Base-by-base conservation (phyloP, 306 rosid genomes). In the Hippophae gyantsensis region DNA sequence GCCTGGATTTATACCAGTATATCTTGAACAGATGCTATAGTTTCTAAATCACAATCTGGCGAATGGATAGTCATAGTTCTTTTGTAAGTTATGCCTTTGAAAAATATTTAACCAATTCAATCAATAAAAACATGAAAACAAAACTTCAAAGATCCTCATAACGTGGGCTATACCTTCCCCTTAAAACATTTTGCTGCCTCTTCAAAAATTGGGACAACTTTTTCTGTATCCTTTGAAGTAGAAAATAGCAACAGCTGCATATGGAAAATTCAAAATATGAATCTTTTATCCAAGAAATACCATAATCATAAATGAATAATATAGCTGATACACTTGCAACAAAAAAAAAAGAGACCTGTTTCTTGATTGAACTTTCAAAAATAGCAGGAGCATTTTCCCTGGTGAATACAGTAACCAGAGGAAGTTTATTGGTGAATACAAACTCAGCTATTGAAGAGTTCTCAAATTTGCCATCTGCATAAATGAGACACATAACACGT, bases 301-400 rank as follows among this genome's bases (percentile, higher is more conserved):
- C 38, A 9, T 27, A 32, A 57, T 23, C 12, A 49, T 48, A 23
- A 25, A 25, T 18, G 23, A 18, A 46, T 53, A 23, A 26, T 11
- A 69, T n/a, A 42, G 0, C 10, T 8, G 6, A 14, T 8, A 53
- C 11, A 10, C 2, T 52, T 4, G 3, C 12, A 49, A 60, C 52
- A 72, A 9, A 43, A 6, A 51, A 32, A 4, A 32, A 4, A 58
- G n/a, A 13, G 13, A 55, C 99, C 97, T 93, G 99, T 74, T 89
- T 93, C 83, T 93, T 93, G 53, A 89, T 86, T 59, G 83, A 57
- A 74, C 88, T 93, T 82, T 93, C 99, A 65, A 93, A 93, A 62
- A 93, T 68, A 42, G 72, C 52, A 44, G 93, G 84, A 40, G 99
- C 99, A 62, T 69, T 86, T 78, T 93, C 99, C 81, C 84, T 82